Evolutionary conservation across 495 filamentous ascomycete species (phyloP).

Genomic region (Xylaria sp.): DNA sequence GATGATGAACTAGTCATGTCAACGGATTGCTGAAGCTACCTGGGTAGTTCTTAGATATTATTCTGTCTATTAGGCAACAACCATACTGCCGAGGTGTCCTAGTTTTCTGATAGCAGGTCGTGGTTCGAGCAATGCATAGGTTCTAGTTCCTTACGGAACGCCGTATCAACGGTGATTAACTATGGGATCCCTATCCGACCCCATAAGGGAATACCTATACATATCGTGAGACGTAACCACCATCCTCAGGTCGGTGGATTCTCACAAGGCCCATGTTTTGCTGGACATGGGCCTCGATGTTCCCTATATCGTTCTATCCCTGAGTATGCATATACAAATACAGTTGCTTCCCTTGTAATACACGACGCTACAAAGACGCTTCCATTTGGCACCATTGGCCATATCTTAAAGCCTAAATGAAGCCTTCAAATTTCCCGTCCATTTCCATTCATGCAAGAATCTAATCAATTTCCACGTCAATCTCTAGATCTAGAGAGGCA

Average conservation of each 20-base stretch:
- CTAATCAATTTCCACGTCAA: slow-evolving; percentile 73
- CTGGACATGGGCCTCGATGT: no score
- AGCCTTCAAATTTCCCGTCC: neutral
- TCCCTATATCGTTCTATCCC: neutral
- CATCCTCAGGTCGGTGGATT: neutral
- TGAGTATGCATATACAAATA: neutral
- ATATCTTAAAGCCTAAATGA: neutral
- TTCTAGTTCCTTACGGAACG: slow-evolving; percentile 5
- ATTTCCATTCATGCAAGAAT: neutral
- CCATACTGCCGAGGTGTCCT: neutral
- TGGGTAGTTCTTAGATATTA: neutral
- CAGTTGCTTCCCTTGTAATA: neutral
- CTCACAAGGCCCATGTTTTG: neutral
- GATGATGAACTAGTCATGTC: neutral
- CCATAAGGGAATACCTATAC: neutral
- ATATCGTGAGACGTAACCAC: neutral
- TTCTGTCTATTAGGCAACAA: neutral
- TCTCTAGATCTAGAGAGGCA: slow-evolving; percentile 78
- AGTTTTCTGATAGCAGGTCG: neutral
- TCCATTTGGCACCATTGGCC: neutral
- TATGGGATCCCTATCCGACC: neutral
- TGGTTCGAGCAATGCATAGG: neutral
- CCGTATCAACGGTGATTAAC: neutral
- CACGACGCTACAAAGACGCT: neutral
- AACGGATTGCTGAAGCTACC: neutral